Conservation (phyloP, 2,329 filamentous ascomycete genomes). For the Delphinella strobiligena region DNA sequence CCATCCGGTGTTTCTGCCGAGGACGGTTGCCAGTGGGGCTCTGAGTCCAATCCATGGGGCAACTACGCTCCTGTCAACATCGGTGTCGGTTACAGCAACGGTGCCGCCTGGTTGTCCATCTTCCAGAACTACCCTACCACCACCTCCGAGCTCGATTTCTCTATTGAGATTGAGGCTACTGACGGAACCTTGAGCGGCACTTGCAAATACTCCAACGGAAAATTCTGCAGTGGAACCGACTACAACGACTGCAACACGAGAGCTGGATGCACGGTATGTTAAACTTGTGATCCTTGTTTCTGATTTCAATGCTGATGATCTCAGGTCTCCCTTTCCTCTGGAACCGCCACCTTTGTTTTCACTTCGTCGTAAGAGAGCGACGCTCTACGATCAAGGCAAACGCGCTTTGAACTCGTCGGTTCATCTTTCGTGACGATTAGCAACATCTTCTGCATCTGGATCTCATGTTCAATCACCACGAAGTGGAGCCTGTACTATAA, state of each 20-base stretch:
- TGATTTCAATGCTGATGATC: not conserved
- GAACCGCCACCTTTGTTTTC: constrained; percentile 38
- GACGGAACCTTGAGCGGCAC: constrained; percentile 31
- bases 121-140: constrained; percentile 76
- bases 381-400: not conserved
- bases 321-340: constrained; percentile 37
- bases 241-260: constrained; percentile 35
- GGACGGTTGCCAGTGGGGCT: constrained; percentile 68
- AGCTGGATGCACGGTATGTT: constrained; percentile 71
- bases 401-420: not conserved
- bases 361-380: constrained; percentile 7
- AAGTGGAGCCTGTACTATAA: too few relatives aligned
- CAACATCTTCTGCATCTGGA: too few relatives aligned
- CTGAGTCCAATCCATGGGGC: constrained; percentile 46
- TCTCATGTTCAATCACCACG: too few relatives aligned
- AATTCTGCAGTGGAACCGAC: constrained; percentile 43
- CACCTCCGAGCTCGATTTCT: constrained; percentile 58
- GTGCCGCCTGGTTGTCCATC: constrained; percentile 67
- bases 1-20: constrained; percentile 54
- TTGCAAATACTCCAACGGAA: constrained; percentile 56
- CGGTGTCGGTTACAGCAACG: constrained; percentile 61
- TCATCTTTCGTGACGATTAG: too few relatives aligned
- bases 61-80: constrained; percentile 86
- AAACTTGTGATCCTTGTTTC: not conserved
- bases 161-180: constrained; percentile 64